Conservation (phyloP, 768 basidiomycete species). For the Tulasnella sp. region DNA sequence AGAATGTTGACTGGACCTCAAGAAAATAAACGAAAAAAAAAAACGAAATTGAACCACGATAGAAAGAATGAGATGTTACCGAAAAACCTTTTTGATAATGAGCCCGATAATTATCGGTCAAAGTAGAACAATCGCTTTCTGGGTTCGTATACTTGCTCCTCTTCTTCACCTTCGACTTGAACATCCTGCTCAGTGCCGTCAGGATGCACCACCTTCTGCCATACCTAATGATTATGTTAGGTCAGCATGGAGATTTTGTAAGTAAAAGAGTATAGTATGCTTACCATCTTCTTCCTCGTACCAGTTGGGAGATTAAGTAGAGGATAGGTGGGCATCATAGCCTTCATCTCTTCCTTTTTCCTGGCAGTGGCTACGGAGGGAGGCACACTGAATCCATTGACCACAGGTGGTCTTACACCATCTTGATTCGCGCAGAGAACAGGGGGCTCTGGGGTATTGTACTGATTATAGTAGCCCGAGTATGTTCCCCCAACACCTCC, state of each 20-base stretch:
- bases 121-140: constrained; percentile 13
- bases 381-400: no score
- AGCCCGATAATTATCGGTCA: constrained; percentile 12
- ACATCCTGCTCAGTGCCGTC: constrained; percentile 2
- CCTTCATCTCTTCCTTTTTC: background rate
- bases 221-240: background rate
- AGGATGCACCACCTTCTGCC: background rate
- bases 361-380: background rate
- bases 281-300: constrained; percentile 1
- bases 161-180: constrained; percentile 5
- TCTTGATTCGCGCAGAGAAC: background rate
- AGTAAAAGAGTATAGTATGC: background rate
- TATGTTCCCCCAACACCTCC: background rate
- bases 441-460: background rate
- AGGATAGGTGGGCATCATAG: constrained; percentile 4
- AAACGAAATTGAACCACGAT: no score
- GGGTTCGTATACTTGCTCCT: constrained; percentile 10
- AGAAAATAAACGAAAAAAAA: no score
- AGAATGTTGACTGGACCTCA: no score
- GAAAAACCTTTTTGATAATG: no score
- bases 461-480: background rate
- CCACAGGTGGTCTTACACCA: no score
- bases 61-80: no score
- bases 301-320: constrained; percentile 1
- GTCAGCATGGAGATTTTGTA: background rate